Conservation (phyloP, 106 monocot species). For the Dendrobium huoshanense region DNA sequence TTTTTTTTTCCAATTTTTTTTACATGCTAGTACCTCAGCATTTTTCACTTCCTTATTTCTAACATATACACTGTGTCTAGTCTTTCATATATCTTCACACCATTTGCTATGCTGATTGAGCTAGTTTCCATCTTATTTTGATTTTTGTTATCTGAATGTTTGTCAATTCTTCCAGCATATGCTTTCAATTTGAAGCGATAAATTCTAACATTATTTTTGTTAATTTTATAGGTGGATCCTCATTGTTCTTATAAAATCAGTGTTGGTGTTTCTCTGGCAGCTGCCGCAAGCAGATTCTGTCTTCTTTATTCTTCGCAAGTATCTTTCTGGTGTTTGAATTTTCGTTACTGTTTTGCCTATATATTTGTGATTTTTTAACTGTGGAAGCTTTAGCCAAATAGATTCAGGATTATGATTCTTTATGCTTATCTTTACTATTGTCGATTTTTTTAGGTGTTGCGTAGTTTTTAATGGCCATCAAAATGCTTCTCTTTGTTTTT, state of each 20-base stretch:
- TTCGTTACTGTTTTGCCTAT: neutral
- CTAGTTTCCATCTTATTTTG: neutral
- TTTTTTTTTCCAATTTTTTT: too few relatives aligned
- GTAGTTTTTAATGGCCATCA: neutral
- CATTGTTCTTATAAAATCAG: constrained; percentile 88
- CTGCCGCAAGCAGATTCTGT: constrained; percentile 75
- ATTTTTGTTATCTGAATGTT: neutral
- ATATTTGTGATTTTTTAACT: neutral
- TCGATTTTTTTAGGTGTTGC: neutral
- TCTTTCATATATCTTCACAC: neutral
- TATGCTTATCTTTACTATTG: neutral
- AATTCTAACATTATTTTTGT: neutral
- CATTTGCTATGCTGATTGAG: neutral
- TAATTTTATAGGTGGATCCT: constrained; percentile 68
- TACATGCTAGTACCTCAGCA: too few relatives aligned
- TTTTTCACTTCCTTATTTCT: neutral
- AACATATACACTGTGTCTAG: neutral
- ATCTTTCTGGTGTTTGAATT: constrained; percentile 9
- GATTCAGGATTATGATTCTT: neutral
- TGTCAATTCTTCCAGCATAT: neutral
- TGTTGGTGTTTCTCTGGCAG: constrained; percentile 52
- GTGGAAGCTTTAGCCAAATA: neutral
- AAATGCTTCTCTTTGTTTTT: neutral
- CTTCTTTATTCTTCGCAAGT: constrained; percentile 87
- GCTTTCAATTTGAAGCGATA: neutral